A percentile compares a stretch with the other conserved stretches of the same genome.
phyloP scores from a whole-genome alignment of 805 yeast species.

The Pichia eremophila region DNA sequence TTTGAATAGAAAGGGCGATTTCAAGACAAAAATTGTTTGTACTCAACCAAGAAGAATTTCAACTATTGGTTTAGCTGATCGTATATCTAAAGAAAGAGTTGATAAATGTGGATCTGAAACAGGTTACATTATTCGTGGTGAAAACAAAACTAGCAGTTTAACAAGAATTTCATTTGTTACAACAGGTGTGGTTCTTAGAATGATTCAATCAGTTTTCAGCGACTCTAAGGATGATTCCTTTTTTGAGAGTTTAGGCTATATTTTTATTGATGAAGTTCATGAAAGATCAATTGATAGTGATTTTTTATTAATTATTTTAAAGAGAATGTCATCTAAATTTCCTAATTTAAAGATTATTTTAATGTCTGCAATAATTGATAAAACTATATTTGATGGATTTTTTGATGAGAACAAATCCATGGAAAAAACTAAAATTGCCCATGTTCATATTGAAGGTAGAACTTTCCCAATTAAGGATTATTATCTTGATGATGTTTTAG shows the following conservation, averaged over 20 bases:
- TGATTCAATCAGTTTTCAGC: constrained; percentile 51
- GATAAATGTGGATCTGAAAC: constrained; percentile 60
- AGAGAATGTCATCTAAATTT: constrained; percentile 41
- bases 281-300: constrained; percentile 91
- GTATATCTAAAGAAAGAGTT: constrained; percentile 79
- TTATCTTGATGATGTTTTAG: constrained; percentile 61
- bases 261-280: constrained; percentile 93
- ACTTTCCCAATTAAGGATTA: constrained; percentile 83
- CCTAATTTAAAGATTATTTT: constrained; percentile 59
- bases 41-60: constrained; percentile 96
- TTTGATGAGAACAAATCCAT: constrained; percentile 30
- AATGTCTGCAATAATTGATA: constrained; percentile 92
- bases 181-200: constrained; percentile 82
- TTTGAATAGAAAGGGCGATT: constrained; percentile 39
- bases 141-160: constrained; percentile 47
- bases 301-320: constrained; percentile 68
- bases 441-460: constrained; percentile 82
- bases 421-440: constrained; percentile 28
- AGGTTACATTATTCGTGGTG: constrained; percentile 89
- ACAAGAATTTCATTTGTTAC: constrained; percentile 86
- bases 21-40: constrained; percentile 57
- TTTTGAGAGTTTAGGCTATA: constrained; percentile 51
- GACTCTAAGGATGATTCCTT: constrained; percentile 23
- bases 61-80: constrained; percentile 86
- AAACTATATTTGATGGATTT: constrained; percentile 54